phyloP scores from a whole-genome alignment of 306 rosid species.

The Prunus mira region DNA sequence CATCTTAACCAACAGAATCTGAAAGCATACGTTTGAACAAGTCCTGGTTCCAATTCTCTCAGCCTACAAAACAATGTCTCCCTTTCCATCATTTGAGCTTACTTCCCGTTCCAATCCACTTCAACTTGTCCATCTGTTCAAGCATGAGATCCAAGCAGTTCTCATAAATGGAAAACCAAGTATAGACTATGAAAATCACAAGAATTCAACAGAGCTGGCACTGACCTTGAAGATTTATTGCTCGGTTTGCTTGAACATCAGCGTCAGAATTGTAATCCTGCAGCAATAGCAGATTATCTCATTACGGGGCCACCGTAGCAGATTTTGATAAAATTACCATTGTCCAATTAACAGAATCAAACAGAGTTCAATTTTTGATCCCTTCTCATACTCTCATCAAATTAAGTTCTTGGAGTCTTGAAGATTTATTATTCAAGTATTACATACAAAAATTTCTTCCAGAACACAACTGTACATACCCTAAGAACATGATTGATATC shows the following conservation, averaged over 20 bases:
- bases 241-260: constrained; percentile 73
- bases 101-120: constrained; percentile 38
- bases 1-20: neutral
- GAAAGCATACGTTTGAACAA: neutral
- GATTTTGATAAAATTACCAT: neutral
- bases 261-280: constrained; percentile 78
- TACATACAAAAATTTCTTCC: neutral
- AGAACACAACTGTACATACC: constrained; percentile 36
- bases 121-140: constrained; percentile 73
- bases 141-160: constrained; percentile 17
- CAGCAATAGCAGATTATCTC: constrained; percentile 21
- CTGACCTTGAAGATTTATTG: neutral
- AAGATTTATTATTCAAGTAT: neutral
- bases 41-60: neutral
- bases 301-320: neutral
- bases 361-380: neutral
- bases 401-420: neutral
- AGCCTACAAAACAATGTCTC: neutral
- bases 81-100: neutral
- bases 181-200: too few relatives aligned
- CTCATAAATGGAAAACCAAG: neutral
- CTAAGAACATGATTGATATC: constrained; percentile 62
- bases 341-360: neutral
- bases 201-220: neutral
- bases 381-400: neutral